phyloP scores from a whole-genome alignment of 2,329 filamentous ascomycete genomes.

The Furcasterigmium sp. region DNA sequence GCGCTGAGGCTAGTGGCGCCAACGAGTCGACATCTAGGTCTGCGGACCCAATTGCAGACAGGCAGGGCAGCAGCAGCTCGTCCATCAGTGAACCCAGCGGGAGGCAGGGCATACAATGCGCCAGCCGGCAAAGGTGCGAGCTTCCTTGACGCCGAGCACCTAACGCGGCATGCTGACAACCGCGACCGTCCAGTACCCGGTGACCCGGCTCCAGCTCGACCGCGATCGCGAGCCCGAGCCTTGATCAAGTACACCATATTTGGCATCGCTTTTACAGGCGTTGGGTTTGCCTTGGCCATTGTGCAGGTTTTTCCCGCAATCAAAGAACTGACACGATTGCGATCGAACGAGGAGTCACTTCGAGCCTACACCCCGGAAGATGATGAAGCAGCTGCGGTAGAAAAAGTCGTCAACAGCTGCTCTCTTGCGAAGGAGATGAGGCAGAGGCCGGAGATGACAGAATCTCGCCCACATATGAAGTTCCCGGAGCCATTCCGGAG shows the following conservation, averaged over 20 bases:
- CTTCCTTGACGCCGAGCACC: too few species aligned
- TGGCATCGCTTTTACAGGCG: slow-evolving; percentile 35
- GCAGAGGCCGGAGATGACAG: slow-evolving; percentile 58
- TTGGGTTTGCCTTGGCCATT: slow-evolving; percentile 53
- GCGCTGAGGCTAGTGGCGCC: too few species aligned
- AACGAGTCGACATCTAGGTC: too few species aligned
- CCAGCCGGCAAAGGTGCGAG: too few species aligned
- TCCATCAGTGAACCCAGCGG: too few species aligned
- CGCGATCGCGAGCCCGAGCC: neutral
- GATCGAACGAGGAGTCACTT: slow-evolving; percentile 66
- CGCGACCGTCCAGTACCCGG: too few species aligned
- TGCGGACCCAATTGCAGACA: too few species aligned
- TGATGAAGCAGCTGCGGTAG: slow-evolving; percentile 53
- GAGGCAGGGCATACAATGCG: too few species aligned
- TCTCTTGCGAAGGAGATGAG: slow-evolving; percentile 69
- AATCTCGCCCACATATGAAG: slow-evolving; percentile 82
- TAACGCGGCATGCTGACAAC: too few species aligned
- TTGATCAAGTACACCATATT: slow-evolving; percentile 1
- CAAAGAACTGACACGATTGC: slow-evolving; percentile 5
- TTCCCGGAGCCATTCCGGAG: slow-evolving; percentile 65
- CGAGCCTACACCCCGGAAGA: slow-evolving; percentile 55
- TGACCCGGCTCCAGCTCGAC: too few species aligned
- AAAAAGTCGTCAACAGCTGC: slow-evolving; percentile 70
- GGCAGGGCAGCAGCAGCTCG: too few species aligned
- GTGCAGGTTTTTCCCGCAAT: slow-evolving; percentile 39